Evolutionary conservation across 208 protist species (phyloP).

Genomic region (Acanthamoeba triangularis): DNA sequence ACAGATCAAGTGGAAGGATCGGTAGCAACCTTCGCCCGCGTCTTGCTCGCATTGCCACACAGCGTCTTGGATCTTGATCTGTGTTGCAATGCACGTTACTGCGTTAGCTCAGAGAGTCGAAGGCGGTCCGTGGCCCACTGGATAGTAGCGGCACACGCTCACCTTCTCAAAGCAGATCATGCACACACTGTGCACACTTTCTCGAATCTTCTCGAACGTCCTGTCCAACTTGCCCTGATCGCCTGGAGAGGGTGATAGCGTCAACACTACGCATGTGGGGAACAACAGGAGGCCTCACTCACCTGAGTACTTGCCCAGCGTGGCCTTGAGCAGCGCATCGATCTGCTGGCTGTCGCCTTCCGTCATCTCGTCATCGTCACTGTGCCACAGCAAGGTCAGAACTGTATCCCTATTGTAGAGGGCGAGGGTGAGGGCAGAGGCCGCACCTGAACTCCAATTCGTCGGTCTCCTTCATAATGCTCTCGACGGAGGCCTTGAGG

Average conservation of each 20-base stretch:
- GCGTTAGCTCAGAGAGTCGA: no score
- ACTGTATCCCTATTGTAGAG: not conserved
- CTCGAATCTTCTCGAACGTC: constrained; percentile 36
- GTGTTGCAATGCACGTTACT: not conserved
- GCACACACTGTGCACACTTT: constrained; percentile 45
- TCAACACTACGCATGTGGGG: not conserved
- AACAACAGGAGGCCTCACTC: no score
- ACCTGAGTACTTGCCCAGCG: constrained; percentile 17
- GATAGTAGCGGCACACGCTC: not conserved
- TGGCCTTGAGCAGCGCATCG: constrained; percentile 35
- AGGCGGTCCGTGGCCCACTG: no score
- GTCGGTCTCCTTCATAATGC: not conserved
- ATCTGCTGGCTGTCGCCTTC: constrained; percentile 10
- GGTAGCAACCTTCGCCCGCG: constrained; percentile 46
- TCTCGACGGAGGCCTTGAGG: constrained; percentile 42
- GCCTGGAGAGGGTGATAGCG: not conserved
- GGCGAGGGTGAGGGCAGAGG: not conserved
- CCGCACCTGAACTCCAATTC: constrained; percentile 7
- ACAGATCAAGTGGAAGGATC: constrained; percentile 48
- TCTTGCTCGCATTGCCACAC: constrained; percentile 54
- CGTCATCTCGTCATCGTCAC: not conserved
- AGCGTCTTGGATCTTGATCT: not conserved
- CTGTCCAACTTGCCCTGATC: constrained; percentile 7
- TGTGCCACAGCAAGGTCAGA: not conserved
- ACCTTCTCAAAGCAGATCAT: constrained; percentile 71